Conservation (phyloP, 352 stramenopile species). For the Pythium chondricola region DNA sequence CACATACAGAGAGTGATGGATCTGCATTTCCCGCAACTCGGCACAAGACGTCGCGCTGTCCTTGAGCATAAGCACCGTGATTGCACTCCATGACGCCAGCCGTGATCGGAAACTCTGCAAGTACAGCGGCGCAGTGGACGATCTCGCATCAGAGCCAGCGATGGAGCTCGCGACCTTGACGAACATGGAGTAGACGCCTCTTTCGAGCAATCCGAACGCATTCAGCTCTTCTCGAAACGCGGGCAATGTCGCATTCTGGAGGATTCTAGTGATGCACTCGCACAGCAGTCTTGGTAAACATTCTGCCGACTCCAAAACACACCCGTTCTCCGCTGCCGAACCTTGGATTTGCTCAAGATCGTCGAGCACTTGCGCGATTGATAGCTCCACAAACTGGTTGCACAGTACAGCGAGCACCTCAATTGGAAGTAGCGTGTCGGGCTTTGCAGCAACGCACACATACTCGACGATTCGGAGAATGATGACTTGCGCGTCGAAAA, state of each 20-base stretch:
- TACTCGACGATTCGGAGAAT: constrained; percentile 77
- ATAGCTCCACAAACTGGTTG: constrained; percentile 54
- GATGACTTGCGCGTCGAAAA: constrained; percentile 57
- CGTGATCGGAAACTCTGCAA: constrained; percentile 28
- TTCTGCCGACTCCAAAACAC: constrained; percentile 13
- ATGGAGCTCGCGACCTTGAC: constrained; percentile 42
- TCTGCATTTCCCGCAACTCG: constrained; percentile 48
- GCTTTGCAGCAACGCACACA: constrained; percentile 46
- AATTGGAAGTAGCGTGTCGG: constrained; percentile 33
- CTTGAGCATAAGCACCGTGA: constrained; percentile 46
- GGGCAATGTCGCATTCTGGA: constrained; percentile 28
- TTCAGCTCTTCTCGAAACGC: constrained; percentile 46
- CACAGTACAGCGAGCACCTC: constrained; percentile 63
- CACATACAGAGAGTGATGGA: constrained; percentile 50
- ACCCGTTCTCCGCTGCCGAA: not conserved
- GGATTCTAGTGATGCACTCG: constrained; percentile 55
- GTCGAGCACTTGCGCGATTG: constrained; percentile 21
- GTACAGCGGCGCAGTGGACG: constrained; percentile 7
- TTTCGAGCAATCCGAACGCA: constrained; percentile 53
- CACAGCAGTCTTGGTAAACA: constrained; percentile 48
- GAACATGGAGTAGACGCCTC: constrained; percentile 47
- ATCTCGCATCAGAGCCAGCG: constrained; percentile 4
- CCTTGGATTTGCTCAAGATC: constrained; percentile 11
- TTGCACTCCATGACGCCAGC: constrained; percentile 32
- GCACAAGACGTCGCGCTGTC: constrained; percentile 32